Conservation (phyloP, 306 rosid genomes). For the Vigna reflexopilosa region DNA sequence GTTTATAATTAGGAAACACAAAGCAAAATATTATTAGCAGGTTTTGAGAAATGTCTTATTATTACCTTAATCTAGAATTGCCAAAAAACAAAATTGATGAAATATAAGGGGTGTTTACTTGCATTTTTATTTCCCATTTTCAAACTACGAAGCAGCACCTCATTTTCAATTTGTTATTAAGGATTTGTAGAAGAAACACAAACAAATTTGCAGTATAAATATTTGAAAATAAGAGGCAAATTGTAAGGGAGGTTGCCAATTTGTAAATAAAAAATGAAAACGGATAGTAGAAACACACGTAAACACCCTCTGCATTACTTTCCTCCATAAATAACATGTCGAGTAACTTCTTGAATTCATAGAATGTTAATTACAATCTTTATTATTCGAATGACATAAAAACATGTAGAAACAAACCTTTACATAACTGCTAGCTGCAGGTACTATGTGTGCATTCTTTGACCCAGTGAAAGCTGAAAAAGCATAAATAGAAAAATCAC, state of each 20-base stretch:
- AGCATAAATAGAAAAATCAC: conserved; percentile 42
- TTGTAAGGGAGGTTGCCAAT: too few species aligned
- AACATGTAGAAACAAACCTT: conserved; percentile 63
- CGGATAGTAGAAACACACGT: too few species aligned
- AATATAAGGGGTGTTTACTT: background rate
- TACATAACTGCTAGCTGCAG: conserved; percentile 84
- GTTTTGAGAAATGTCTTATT: background rate
- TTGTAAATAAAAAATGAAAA: too few species aligned
- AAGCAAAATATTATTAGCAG: background rate
- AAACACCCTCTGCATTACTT: background rate
- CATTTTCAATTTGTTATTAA: background rate
- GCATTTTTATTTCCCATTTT: background rate
- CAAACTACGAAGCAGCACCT: background rate
- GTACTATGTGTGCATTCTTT: conserved; percentile 67
- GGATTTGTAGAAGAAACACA: background rate
- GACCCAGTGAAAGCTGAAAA: conserved; percentile 86
- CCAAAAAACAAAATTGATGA: conserved; percentile 26
- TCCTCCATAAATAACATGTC: conserved; percentile 15
- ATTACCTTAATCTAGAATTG: conserved; percentile 23
- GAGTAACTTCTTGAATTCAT: background rate
- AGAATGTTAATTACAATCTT: conserved; percentile 29
- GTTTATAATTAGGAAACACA: conserved; percentile 31
- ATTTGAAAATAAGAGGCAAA: background rate
- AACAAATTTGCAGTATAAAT: background rate
- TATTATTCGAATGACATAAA: conserved; percentile 9